Evolutionary conservation across 192 early-diverging fungal genomes (phyloP).

Genomic region (Borealophlyctis nickersoniae): DNA sequence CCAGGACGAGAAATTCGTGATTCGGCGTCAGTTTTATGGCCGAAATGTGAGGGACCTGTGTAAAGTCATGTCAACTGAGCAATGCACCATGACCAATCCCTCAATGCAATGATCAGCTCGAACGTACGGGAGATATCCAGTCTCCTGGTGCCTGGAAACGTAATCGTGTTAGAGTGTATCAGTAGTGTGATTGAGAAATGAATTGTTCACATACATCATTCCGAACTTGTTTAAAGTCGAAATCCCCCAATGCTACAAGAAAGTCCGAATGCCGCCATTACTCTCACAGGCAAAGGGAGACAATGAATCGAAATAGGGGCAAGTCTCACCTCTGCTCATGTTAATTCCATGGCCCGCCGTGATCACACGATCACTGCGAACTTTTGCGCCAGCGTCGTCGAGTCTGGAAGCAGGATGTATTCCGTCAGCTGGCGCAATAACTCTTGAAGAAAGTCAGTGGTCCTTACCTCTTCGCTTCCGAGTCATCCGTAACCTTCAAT

Average conservation of each 20-base stretch:
- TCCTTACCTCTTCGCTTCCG: slow-evolving; percentile 18
- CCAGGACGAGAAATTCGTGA: slow-evolving; percentile 23
- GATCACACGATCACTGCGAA: slow-evolving; percentile 23
- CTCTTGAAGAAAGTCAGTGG: too few species aligned
- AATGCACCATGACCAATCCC: neutral
- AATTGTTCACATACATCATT: too few species aligned
- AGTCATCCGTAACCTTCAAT: slow-evolving; percentile 1
- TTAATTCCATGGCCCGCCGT: slow-evolving; percentile 27
- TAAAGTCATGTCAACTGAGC: neutral
- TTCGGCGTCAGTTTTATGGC: slow-evolving; percentile 3
- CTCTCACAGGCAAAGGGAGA: too few species aligned
- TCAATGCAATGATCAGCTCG: neutral
- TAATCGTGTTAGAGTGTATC: too few species aligned
- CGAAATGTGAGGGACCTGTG: slow-evolving; percentile 15
- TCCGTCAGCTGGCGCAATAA: too few species aligned
- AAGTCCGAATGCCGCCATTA: too few species aligned
- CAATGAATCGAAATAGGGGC: too few species aligned
- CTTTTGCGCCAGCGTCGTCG: slow-evolving; percentile 17
- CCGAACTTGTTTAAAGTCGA: slow-evolving; percentile 25
- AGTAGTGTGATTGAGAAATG: too few species aligned
- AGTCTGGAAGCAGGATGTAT: too few species aligned
- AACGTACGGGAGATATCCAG: slow-evolving; percentile 29
- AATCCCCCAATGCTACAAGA: slow-evolving; percentile 30
- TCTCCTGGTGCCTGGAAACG: slow-evolving; percentile 13
- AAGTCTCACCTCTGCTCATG: neutral